These are phyloP conservation scores for Boletus rex-veris DNA, from an alignment of 768 basidiomycete genomes.

Conservation along the genomic window DNA sequence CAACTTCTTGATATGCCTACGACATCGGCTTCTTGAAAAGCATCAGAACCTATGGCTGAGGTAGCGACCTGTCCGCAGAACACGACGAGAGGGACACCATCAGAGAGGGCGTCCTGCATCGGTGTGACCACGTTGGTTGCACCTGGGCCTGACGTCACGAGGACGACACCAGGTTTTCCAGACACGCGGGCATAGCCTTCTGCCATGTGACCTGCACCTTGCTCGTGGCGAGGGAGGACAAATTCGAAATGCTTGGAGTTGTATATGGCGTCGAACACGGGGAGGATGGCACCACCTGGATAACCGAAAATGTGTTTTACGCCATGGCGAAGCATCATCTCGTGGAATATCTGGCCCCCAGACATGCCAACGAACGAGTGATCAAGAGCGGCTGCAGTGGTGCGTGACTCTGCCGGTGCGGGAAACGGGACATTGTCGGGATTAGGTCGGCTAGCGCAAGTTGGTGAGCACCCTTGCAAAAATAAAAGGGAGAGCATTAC, in stretches of 20 bases:
- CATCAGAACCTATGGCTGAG: slow-evolving; percentile 97
- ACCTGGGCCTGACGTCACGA: slow-evolving; percentile 97
- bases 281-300: slow-evolving; percentile 96
- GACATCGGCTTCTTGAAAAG: slow-evolving; percentile 98
- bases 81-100: slow-evolving; percentile 92
- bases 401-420: slow-evolving; percentile 33
- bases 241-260: slow-evolving; percentile 94
- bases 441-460: slow-evolving; percentile 52
- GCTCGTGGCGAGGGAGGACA: slow-evolving; percentile 93
- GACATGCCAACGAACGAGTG: slow-evolving; percentile 90
- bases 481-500: slow-evolving; percentile 39
- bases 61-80: slow-evolving; percentile 99
- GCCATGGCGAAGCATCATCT: slow-evolving; percentile 97
- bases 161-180: slow-evolving; percentile 94
- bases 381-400: slow-evolving; percentile 57
- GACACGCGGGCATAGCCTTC: slow-evolving; percentile 98
- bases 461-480: slow-evolving; percentile 32
- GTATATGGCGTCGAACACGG: slow-evolving; percentile 99
- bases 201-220: slow-evolving; percentile 99
- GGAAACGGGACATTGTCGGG: slow-evolving; percentile 37
- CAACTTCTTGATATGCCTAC: slow-evolving; percentile 95
- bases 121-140: slow-evolving; percentile 98
- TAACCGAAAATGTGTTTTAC: slow-evolving; percentile 98
- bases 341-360: slow-evolving; percentile 97
- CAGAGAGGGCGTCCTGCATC: slow-evolving; percentile 95